Evolutionary conservation across 1,139 yeast species (phyloP).

Genomic region (Yamadazyma taylorii): DNA sequence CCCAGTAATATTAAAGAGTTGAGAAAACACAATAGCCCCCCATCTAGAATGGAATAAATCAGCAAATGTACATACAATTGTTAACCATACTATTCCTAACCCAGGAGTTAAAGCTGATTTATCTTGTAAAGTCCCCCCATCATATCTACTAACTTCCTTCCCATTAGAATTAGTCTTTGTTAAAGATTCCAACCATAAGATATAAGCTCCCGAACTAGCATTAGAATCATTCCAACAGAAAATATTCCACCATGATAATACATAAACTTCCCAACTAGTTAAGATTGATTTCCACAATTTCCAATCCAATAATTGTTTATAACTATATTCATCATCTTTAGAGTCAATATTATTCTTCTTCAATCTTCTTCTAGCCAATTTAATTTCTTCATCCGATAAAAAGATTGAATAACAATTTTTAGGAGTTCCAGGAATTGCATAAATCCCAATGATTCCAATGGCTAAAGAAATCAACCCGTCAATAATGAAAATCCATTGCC

Average conservation of each 20-base stretch:
- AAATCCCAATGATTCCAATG: constrained; percentile 62
- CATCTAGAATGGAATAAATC: constrained; percentile 55
- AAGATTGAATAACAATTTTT: constrained; percentile 54
- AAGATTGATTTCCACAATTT: constrained; percentile 51
- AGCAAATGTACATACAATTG: constrained; percentile 41
- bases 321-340: constrained; percentile 26
- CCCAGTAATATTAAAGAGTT: constrained; percentile 42
- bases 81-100: constrained; percentile 42
- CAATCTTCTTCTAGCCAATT: constrained; percentile 59
- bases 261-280: constrained; percentile 56
- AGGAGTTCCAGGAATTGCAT: constrained; percentile 71
- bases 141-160: constrained; percentile 21
- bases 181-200: constrained; percentile 45
- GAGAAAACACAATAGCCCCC: constrained; percentile 58
- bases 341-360: constrained; percentile 39
- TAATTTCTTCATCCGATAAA: constrained; percentile 63
- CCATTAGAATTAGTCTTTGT: constrained; percentile 23
- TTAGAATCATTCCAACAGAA: constrained; percentile 64
- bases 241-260: constrained; percentile 51
- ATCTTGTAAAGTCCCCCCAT: constrained; percentile 37
- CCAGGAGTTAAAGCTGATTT: constrained; percentile 47
- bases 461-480: constrained; percentile 62
- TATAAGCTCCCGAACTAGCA: constrained; percentile 50
- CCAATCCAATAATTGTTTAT: constrained; percentile 29
- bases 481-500: constrained; percentile 76